phyloP scores from a whole-genome alignment of 108 stramenopile genomes.

The Cyclotella kingstonii region DNA sequence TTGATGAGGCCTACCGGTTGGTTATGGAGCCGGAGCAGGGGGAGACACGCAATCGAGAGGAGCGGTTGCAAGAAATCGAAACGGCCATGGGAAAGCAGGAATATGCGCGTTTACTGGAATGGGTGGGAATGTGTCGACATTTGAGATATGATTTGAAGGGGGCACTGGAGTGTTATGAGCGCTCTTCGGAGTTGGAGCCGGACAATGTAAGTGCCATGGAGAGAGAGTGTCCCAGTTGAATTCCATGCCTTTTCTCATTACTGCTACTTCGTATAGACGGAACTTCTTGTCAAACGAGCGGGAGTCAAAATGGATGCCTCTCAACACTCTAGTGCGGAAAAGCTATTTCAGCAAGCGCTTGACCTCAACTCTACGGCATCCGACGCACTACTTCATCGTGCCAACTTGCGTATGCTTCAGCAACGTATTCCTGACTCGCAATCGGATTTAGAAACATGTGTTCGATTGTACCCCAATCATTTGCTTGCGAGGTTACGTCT shows the following conservation, averaged over 20 bases:
- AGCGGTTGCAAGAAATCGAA: conserved; percentile 21
- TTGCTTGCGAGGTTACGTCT: conserved; percentile 80
- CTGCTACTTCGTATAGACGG: conserved; percentile 37
- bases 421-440: conserved; percentile 59
- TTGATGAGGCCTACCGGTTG: conserved; percentile 62
- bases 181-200: conserved; percentile 75
- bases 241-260: conserved; percentile 1
- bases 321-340: conserved; percentile 64
- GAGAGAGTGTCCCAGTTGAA: not conserved
- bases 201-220: conserved; percentile 63
- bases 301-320: conserved; percentile 87
- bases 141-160: conserved; percentile 85
- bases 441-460: conserved; percentile 67
- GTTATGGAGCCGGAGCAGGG: conserved; percentile 44
- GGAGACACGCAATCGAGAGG: conserved; percentile 15
- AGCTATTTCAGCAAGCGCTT: conserved; percentile 74
- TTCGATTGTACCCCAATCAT: conserved; percentile 78
- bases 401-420: conserved; percentile 85
- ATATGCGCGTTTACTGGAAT: conserved; percentile 78
- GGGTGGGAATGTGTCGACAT: conserved; percentile 87
- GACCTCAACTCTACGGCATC: conserved; percentile 67
- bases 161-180: conserved; percentile 68
- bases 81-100: conserved; percentile 63
- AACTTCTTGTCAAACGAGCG: conserved; percentile 83
- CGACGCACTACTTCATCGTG: conserved; percentile 86